Evolutionary conservation across 331 rosid genomes (phyloP), one percentile per base, ranked within the genome.

Genomic region (Rosa hybrid): DNA sequence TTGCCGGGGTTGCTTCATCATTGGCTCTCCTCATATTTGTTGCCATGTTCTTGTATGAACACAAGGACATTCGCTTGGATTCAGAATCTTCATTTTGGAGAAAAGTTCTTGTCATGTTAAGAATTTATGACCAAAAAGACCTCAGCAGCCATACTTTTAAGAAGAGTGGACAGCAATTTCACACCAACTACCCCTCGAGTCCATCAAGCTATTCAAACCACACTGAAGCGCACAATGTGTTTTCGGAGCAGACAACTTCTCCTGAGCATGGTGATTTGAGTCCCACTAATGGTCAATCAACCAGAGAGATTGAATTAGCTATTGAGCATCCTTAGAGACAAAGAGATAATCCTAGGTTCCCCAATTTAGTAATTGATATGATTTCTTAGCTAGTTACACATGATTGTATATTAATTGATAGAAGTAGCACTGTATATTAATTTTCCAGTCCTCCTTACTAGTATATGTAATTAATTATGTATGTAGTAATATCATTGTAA

Each of bases 1-100:
- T 90, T 21, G 86, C 83, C 9, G 86, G 88, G 44, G 30, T 30
- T 38, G 80, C 87, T 74, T 86, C 89, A 1, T 0, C 68, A 0
- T 25, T 75, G 10, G 90, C 94, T n/a, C 86, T 92, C 23, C 6
- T 80, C 8, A 18, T 83, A 62, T 88, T 68, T 62, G 34, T 38
- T 23, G 39, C 67, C 7, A 73, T 77, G 63, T 92, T 92, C 77
- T 39, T 83, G 3, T 20, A 80, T 57, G 80, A 85, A 39, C 80
- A 88, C 18, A 84, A 45, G 59, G 51, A 84, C 30, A 68, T 83
- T 16, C 6, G 1, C 30, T 21, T 21, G 49, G 4, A 69, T 68
- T 42, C 77, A 30, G 10, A 21, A 41, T 21, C 59, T 70, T 82
- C 91, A 78, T 42, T 78, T 20, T 67, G 85, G 88, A 62, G 51